These are phyloP conservation scores for Hydrangea macrophylla DNA, from an alignment of 148 eudicot species.

Conservation along the genomic window DNA sequence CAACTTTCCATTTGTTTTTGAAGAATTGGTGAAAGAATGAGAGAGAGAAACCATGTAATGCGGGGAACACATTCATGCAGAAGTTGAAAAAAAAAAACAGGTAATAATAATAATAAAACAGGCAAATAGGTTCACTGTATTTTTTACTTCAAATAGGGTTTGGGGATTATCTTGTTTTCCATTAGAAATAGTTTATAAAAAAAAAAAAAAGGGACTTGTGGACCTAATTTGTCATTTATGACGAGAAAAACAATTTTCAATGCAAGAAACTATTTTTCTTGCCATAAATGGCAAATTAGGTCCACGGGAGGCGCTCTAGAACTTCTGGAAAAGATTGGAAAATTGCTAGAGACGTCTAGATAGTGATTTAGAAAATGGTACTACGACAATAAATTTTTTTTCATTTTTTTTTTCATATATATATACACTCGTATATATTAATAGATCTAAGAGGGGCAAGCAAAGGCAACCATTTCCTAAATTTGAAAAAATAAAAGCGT, in stretches of 20 bases:
- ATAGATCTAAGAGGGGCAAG: too few relatives aligned
- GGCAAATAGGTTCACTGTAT: slow-evolving; percentile 15
- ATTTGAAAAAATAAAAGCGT: too few relatives aligned
- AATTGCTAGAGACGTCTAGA: slow-evolving; percentile 21
- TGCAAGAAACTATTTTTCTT: too few relatives aligned
- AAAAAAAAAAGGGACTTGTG: slow-evolving; percentile 12
- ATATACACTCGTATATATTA: not conserved
- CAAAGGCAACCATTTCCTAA: too few relatives aligned
- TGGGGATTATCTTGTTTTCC: slow-evolving; percentile 18
- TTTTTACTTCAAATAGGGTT: slow-evolving; percentile 8
- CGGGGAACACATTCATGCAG: slow-evolving; percentile 47
- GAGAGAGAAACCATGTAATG: slow-evolving; percentile 24
- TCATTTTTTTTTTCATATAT: not conserved
- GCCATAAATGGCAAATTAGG: too few relatives aligned
- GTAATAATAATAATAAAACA: slow-evolving; percentile 1
- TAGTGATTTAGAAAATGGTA: slow-evolving; percentile 20
- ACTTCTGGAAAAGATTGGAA: too few relatives aligned
- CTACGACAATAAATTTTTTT: slow-evolving; percentile 1
- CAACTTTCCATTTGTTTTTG: slow-evolving; percentile 17
- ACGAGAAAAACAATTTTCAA: too few relatives aligned
- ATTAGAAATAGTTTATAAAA: slow-evolving; percentile 13
- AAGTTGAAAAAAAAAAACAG: slow-evolving; percentile 25
- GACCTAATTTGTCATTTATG: slow-evolving; percentile 21
- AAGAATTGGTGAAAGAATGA: slow-evolving; percentile 4
- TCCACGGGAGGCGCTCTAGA: too few relatives aligned